Evolutionary conservation across 306 rosid genomes (phyloP).

Genomic region (Crataegus laevigata): DNA sequence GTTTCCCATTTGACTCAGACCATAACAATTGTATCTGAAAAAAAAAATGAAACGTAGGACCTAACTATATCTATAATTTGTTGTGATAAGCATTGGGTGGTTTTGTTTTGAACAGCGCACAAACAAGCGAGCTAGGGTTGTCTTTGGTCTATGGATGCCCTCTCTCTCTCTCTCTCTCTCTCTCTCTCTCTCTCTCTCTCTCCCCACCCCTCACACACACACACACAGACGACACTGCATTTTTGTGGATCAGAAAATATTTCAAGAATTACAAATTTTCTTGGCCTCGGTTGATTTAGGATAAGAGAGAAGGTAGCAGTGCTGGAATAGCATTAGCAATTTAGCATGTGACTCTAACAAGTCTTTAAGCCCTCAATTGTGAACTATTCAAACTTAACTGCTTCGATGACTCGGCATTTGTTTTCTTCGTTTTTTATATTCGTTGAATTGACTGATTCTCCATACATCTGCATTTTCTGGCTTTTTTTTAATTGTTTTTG

Average conservation of each 20-base stretch:
- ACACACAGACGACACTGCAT: not conserved
- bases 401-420: not conserved
- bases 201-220: too few relatives aligned
- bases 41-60: not conserved
- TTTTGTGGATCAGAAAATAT: conserved; percentile 33
- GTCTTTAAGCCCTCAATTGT: not conserved
- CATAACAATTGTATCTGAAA: not conserved
- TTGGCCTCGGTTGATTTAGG: conserved; percentile 43
- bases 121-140: conserved; percentile 13
- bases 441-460: not conserved
- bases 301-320: conserved; percentile 27
- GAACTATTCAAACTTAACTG: not conserved
- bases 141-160: not conserved
- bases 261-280: conserved; percentile 15
- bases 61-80: not conserved
- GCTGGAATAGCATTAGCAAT: too few relatives aligned
- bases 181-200: not conserved
- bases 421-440: not conserved
- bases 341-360: conserved; percentile 19
- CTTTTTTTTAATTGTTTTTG: not conserved
- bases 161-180: not conserved
- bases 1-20: not conserved
- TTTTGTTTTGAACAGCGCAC: conserved; percentile 23
- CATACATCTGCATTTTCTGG: too few relatives aligned
- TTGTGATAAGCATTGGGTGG: conserved; percentile 37